These are phyloP conservation scores for Suillus subalutaceus DNA, from an alignment of 768 basidiomycete genomes.

Conservation along the genomic window DNA sequence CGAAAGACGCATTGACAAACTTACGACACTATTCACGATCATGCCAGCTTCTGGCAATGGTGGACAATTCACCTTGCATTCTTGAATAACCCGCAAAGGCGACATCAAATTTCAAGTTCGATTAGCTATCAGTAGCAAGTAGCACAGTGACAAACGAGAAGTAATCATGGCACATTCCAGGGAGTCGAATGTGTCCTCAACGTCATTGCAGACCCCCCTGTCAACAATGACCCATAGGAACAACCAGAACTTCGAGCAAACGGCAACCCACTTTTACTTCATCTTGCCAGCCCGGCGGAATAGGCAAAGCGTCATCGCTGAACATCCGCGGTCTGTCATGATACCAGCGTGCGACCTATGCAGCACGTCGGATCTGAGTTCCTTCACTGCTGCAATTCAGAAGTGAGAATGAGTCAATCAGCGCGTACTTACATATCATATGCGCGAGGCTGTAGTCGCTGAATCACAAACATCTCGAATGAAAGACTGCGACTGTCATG, in stretches of 20 bases:
- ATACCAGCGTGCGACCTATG: not conserved
- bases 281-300: not conserved
- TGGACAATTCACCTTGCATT: not conserved
- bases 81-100: not conserved
- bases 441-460: not conserved
- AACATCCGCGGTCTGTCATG: not conserved
- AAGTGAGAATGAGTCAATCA: not conserved
- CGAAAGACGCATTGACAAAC: not conserved
- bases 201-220: not conserved
- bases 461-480: not conserved
- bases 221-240: not conserved
- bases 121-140: not conserved
- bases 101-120: not conserved
- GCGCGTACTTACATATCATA: not conserved
- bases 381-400: not conserved
- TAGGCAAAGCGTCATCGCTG: not conserved
- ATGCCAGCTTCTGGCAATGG: no score
- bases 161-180: no score
- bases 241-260: not conserved
- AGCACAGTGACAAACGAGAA: not conserved
- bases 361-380: not conserved
- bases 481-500: not conserved
- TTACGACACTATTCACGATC: not conserved
- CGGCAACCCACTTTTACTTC: not conserved
- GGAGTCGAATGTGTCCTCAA: not conserved